A percentile compares a stretch with the other conserved stretches of the same genome.
phyloP scores from a whole-genome alignment of 2,329 filamentous ascomycete genomes.

The Ophiocordyceps camponoti-floridani region DNA sequence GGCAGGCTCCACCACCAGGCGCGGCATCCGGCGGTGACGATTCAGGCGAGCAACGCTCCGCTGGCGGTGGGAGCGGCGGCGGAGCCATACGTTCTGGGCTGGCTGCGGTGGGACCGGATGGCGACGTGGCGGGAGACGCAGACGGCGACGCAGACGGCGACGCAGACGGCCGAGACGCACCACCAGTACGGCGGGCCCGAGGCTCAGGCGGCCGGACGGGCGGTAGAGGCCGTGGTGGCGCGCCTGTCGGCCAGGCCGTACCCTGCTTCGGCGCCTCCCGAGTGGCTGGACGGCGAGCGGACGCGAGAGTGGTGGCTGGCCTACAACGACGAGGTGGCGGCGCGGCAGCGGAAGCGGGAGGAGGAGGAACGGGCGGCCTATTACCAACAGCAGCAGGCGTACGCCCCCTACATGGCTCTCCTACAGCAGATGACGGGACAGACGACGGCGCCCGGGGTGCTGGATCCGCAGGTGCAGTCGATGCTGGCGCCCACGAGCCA shows the following conservation, averaged over 20 bases:
- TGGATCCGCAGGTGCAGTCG: constrained; percentile 22
- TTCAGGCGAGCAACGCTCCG: constrained; percentile 8
- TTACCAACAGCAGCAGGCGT: constrained; percentile 8
- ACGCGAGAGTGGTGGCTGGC: constrained; percentile 35
- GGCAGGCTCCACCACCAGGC: constrained; percentile 12
- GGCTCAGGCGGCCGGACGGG: constrained; percentile 22
- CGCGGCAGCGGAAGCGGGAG: constrained; percentile 19
- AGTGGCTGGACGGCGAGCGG: constrained; percentile 30
- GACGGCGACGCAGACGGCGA: constrained; percentile 15
- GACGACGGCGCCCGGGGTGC: constrained; percentile 9
- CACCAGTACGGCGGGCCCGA: constrained; percentile 20
- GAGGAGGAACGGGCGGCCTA: constrained; percentile 10
- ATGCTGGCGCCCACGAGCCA: constrained; percentile 25
- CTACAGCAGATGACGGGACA: constrained; percentile 21
- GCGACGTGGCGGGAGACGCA: constrained; percentile 24
- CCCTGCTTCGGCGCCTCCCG: constrained; percentile 31
- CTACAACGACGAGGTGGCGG: constrained; percentile 21
- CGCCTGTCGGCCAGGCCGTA: constrained; percentile 26
- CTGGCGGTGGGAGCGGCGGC: constrained; percentile 14
- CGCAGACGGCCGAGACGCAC: constrained; percentile 4
- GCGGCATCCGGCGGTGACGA: background rate
- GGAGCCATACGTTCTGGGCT: constrained; percentile 21
- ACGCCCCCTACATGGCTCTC: constrained; percentile 23
- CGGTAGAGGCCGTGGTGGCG: constrained; percentile 23
- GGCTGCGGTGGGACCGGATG: constrained; percentile 25